These are phyloP conservation scores for Polychaeton citri DNA, from an alignment of 2,329 filamentous ascomycete species.

Conservation along the genomic window DNA sequence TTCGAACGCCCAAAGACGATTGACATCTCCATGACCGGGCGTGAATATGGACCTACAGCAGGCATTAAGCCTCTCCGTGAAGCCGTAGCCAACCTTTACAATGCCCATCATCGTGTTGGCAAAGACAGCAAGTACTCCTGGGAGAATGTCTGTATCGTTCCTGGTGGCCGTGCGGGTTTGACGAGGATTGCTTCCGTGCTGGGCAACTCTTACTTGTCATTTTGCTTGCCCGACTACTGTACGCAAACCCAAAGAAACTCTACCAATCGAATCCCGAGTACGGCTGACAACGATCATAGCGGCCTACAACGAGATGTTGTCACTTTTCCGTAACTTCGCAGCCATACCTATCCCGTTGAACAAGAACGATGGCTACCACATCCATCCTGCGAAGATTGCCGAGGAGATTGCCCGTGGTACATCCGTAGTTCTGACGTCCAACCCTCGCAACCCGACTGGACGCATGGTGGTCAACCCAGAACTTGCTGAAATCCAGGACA, in stretches of 20 bases:
- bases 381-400: constrained; percentile 83
- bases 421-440: constrained; percentile 78
- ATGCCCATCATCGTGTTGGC: constrained; percentile 76
- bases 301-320: constrained; percentile 95
- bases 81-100: constrained; percentile 85
- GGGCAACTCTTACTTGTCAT: constrained; percentile 70
- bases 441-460: constrained; percentile 88
- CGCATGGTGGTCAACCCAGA: constrained; percentile 75
- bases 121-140: constrained; percentile 85
- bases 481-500: constrained; percentile 79
- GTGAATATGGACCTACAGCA: constrained; percentile 85
- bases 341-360: constrained; percentile 76
- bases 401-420: constrained; percentile 39
- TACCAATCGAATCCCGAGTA: constrained; percentile 39
- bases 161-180: constrained; percentile 79
- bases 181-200: constrained; percentile 91
- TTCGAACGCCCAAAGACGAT: constrained; percentile 71
- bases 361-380: constrained; percentile 79
- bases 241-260: no score
- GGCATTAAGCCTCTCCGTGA: constrained; percentile 84
- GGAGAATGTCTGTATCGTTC: constrained; percentile 96
- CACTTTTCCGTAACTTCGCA: constrained; percentile 85
- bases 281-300: constrained; percentile 52
- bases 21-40: constrained; percentile 61
- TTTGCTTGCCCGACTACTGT: constrained; percentile 58